Conservation (phyloP, 805 yeast genomes). For the Metschnikowia aberdeeniae region DNA sequence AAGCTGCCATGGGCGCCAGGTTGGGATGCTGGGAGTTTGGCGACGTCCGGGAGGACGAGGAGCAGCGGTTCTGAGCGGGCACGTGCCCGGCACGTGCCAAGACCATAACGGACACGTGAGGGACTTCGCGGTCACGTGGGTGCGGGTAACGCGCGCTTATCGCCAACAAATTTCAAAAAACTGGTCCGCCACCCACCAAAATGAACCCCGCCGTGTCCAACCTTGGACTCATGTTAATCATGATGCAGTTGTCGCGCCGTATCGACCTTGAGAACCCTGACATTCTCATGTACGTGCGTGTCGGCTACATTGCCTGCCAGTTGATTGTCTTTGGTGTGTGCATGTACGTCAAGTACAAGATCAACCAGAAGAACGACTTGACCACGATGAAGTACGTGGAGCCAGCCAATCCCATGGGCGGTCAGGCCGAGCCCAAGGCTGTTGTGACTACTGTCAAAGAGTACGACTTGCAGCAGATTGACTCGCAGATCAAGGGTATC, state of each 20-base stretch:
- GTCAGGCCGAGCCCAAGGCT: constrained; percentile 67
- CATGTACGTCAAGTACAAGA: constrained; percentile 55
- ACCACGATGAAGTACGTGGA: constrained; percentile 89
- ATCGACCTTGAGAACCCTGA: constrained; percentile 84
- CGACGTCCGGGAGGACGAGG: constrained; percentile 60
- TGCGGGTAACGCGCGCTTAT: constrained; percentile 9
- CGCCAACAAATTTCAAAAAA: background rate
- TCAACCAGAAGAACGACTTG: constrained; percentile 76
- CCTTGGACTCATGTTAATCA: constrained; percentile 84
- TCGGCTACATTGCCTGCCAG: constrained; percentile 65
- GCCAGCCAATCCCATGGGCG: constrained; percentile 76
- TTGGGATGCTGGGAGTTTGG: constrained; percentile 76
- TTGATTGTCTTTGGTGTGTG: constrained; percentile 61
- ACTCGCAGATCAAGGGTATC: constrained; percentile 73
- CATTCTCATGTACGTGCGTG: constrained; percentile 69
- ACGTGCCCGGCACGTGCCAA: constrained; percentile 1
- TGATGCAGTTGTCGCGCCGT: constrained; percentile 92
- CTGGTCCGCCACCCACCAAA: constrained; percentile 3
- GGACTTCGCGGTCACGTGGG: background rate
- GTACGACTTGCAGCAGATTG: constrained; percentile 86
- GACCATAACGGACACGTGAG: no score
- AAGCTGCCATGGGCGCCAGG: constrained; percentile 45
- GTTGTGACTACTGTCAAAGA: constrained; percentile 92
- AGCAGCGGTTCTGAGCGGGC: constrained; percentile 6
- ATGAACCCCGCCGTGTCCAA: constrained; percentile 91